Conservation (phyloP, 805 yeast species). For the Ascoidea tarda region DNA sequence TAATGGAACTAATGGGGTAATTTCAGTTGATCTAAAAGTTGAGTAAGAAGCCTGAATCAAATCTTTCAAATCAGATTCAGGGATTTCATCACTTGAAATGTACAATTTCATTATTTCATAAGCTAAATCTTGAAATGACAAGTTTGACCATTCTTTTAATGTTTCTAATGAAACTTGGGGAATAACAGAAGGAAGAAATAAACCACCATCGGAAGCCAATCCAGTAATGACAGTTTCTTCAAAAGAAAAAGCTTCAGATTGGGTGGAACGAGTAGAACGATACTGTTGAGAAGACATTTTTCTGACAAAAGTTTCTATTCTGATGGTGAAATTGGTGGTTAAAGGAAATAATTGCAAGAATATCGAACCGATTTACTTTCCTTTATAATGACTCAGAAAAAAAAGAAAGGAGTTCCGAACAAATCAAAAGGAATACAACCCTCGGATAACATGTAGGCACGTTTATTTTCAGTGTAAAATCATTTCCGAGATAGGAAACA, state of each 20-base stretch:
- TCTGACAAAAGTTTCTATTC: too few species aligned
- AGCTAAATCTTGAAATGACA: slow-evolving; percentile 78
- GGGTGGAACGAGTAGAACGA: slow-evolving; percentile 66
- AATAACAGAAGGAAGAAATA: slow-evolving; percentile 74
- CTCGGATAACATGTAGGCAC: too few species aligned
- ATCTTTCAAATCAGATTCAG: slow-evolving; percentile 46
- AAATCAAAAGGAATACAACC: too few species aligned
- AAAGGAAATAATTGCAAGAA: too few species aligned
- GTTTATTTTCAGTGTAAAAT: too few species aligned
- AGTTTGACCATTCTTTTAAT: slow-evolving; percentile 52
- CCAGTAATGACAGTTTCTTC: slow-evolving; percentile 84
- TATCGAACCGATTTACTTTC: too few species aligned
- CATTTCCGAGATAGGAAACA: too few species aligned
- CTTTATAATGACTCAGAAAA: too few species aligned
- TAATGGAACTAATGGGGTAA: slow-evolving; percentile 66
- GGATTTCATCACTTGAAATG: slow-evolving; percentile 59
- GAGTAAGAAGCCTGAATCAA: slow-evolving; percentile 68
- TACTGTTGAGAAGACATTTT: slow-evolving; percentile 36
- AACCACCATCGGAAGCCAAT: slow-evolving; percentile 92
- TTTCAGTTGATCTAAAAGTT: slow-evolving; percentile 77
- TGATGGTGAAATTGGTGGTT: too few species aligned
- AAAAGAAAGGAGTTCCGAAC: too few species aligned
- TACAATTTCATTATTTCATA: slow-evolving; percentile 73
- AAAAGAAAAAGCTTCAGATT: slow-evolving; percentile 40
- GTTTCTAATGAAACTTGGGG: slow-evolving; percentile 52